Conservation (phyloP, 345 rosid genomes). For the Alliaria petiolata region DNA sequence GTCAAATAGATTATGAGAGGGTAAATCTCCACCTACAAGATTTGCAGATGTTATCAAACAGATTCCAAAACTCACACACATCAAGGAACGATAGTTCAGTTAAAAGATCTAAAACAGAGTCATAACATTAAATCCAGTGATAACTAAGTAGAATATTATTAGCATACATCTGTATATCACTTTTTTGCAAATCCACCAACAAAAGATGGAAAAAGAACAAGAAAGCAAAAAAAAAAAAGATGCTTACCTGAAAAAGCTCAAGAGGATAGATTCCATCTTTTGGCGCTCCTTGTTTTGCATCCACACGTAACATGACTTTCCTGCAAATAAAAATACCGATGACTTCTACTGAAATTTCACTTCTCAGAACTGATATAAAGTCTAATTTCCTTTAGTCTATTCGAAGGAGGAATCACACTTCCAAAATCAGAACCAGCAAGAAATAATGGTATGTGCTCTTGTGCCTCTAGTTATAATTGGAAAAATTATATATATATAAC, state of each 20-base stretch:
- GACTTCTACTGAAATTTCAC: background rate
- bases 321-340: constrained; percentile 39
- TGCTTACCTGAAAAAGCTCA: constrained; percentile 77
- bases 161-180: background rate
- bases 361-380: background rate
- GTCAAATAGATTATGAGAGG: constrained; percentile 93
- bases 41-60: background rate
- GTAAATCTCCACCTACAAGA: constrained; percentile 77
- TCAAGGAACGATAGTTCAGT: background rate
- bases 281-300: constrained; percentile 89
- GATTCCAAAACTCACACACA: background rate
- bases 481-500: background rate
- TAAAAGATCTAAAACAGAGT: background rate
- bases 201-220: background rate
- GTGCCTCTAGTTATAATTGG: too few species aligned
- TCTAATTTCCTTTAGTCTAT: background rate
- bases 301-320: constrained; percentile 80
- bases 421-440: background rate
- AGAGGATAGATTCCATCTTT: constrained; percentile 75
- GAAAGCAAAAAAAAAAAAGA: too few species aligned
- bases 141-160: background rate
- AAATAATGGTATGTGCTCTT: too few species aligned
- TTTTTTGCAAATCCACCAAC: background rate
- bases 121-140: background rate
- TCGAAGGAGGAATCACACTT: background rate